Evolutionary conservation across 805 yeast genomes (phyloP).

Genomic region (Metschnikowia santaceciliae): DNA sequence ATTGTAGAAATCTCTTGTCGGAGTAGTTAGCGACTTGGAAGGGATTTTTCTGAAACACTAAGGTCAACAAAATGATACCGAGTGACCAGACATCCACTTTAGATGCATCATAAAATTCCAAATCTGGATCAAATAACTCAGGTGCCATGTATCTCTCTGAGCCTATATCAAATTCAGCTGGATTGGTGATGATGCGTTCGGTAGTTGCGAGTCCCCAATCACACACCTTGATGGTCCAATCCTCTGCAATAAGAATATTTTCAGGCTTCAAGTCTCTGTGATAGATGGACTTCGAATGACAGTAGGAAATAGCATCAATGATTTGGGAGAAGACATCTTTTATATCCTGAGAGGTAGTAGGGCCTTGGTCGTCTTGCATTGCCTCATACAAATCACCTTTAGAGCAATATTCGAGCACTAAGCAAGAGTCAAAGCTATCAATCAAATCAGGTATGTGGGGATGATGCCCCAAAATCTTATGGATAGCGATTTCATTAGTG

Average conservation of each 20-base stretch:
- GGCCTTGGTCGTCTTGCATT: conserved; percentile 61
- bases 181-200: conserved; percentile 51
- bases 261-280: conserved; percentile 60
- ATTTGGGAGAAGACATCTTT: conserved; percentile 52
- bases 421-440: conserved; percentile 50
- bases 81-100: conserved; percentile 87
- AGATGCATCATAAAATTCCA: conserved; percentile 67
- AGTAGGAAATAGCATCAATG: conserved; percentile 46
- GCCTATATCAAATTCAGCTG: conserved; percentile 68
- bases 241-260: conserved; percentile 45
- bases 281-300: conserved; percentile 46
- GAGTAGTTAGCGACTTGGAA: conserved; percentile 75
- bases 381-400: conserved; percentile 87
- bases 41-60: conserved; percentile 86
- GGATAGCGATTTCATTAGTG: conserved; percentile 62
- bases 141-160: conserved; percentile 95
- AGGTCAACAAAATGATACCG: conserved; percentile 77
- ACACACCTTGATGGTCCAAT: conserved; percentile 55
- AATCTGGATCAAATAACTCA: conserved; percentile 64
- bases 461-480: conserved; percentile 52
- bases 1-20: conserved; percentile 80
- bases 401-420: conserved; percentile 73
- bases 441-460: conserved; percentile 44
- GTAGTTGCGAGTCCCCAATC: conserved; percentile 62
- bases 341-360: conserved; percentile 53